Evolutionary conservation across 1,284 basidiomycete species (phyloP), one percentile per base, ranked within the genome.

Genomic region (Phaffia rhodozyma): DNA sequence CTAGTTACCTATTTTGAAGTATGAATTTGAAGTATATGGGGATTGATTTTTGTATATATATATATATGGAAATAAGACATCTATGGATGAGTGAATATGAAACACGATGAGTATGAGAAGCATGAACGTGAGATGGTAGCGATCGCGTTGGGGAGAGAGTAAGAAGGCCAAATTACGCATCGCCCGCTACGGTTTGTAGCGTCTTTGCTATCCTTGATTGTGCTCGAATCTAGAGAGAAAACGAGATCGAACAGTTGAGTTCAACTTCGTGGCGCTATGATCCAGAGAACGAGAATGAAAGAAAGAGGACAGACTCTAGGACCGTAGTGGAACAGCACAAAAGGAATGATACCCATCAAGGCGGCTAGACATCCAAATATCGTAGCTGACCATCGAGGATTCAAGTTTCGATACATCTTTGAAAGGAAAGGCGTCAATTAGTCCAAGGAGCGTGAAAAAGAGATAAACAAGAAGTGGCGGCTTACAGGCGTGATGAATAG

Each of bases 291-390:
- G 13, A 5, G 55, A 5, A 21, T 4, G 20, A 49, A 13, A 48
- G 2, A 48, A 29, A 4, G 9, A 2, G 38, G 3, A 48, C 21
- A 20, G 50, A 76, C 74, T 55, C 66, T 52, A 0, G 74, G 73
- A 1, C 72, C 75, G 49, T 70, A 70, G 29, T 67, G 67, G 66
- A 71, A 73, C 5, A 72, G 72, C 0, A 72, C 65, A 53, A 75
- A 75, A 1, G 75, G 75, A 18, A 75, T 70, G 1, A 69, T 59
- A 1, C 73, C 69, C 1, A 75, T 68, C 25, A 62, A 43, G 5
- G 50, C 56, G 16, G 60, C 67, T 18, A 69, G 34, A 48, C 48
- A 62, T 11, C 67, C 68, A 20, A 67, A 68, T 1, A 66, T 23
- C 16, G 67, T 65, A 18, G 66, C 61, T 1, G 67, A 64, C 67